Percentiles rank a stretch among this genome's conserved stretches.
phyloP scores from a whole-genome alignment of 345 rosid species.

The Lagerstroemia speciosa region DNA sequence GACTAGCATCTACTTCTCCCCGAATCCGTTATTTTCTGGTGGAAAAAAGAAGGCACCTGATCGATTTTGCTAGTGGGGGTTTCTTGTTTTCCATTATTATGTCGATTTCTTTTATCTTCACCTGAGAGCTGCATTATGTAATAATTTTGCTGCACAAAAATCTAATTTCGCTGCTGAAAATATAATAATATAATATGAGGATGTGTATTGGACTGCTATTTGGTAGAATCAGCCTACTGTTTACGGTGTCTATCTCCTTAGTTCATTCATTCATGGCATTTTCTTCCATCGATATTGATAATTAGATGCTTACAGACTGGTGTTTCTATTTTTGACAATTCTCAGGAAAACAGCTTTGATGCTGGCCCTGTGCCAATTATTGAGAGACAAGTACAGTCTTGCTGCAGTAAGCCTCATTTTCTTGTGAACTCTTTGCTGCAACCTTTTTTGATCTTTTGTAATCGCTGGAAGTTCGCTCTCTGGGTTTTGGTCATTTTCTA shows the following conservation, averaged over 20 bases:
- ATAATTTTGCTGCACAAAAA: too few relatives aligned
- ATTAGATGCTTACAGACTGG: background rate
- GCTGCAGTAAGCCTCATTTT: constrained; percentile 65
- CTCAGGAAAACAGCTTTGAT: constrained; percentile 88
- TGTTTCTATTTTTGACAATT: background rate
- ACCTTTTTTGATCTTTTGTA: background rate
- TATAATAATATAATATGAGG: too few relatives aligned
- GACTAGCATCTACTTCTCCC: too few relatives aligned
- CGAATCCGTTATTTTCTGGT: background rate
- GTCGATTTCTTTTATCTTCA: background rate
- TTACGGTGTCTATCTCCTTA: too few relatives aligned
- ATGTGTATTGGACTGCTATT: background rate
- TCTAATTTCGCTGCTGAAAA: too few relatives aligned
- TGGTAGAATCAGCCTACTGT: background rate
- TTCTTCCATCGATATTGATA: background rate
- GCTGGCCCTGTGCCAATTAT: constrained; percentile 65
- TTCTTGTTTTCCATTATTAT: background rate
- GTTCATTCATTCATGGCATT: background rate
- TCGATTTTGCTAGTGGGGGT: background rate
- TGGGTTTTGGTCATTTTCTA: background rate
- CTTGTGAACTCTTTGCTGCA: background rate
- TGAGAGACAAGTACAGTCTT: constrained; percentile 89
- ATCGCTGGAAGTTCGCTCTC: background rate
- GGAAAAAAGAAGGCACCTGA: background rate
- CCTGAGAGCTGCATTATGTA: too few relatives aligned